phyloP scores from a whole-genome alignment of 2,329 filamentous ascomycete species.

The Camillea tinctor region DNA sequence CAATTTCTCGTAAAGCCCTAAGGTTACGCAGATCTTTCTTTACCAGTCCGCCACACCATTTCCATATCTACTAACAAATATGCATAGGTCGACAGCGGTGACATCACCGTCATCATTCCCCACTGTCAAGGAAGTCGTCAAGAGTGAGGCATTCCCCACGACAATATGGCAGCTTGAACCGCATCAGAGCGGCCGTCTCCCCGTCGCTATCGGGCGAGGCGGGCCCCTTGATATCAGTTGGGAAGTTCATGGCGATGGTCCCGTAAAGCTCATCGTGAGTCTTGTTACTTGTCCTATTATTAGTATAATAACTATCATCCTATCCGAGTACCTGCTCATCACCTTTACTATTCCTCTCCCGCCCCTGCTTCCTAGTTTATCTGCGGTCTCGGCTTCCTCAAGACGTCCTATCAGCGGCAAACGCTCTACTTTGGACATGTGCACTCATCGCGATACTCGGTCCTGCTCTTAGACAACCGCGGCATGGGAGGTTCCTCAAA shows the following conservation, averaged over 20 bases:
- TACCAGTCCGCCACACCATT: background rate
- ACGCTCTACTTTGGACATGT: slow-evolving; percentile 79
- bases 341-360: slow-evolving; percentile 2
- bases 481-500: slow-evolving; percentile 80
- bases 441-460: slow-evolving; percentile 64
- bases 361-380: slow-evolving; percentile 56
- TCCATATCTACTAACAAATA: background rate
- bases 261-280: slow-evolving; percentile 71
- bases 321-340: background rate
- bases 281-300: background rate
- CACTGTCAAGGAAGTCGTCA: slow-evolving; percentile 27
- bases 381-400: slow-evolving; percentile 72
- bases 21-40: background rate
- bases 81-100: background rate
- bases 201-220: slow-evolving; percentile 68
- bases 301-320: background rate
- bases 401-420: slow-evolving; percentile 77
- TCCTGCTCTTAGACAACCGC: slow-evolving; percentile 78
- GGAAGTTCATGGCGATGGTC: slow-evolving; percentile 76
- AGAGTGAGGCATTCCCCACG: slow-evolving; percentile 65
- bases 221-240: slow-evolving; percentile 75
- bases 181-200: slow-evolving; percentile 55
- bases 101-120: slow-evolving; percentile 14
- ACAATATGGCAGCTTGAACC: slow-evolving; percentile 70
- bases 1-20: background rate